phyloP scores from a whole-genome alignment of 164 flowering plant species.

The Chloranthus sessilifolius region DNA sequence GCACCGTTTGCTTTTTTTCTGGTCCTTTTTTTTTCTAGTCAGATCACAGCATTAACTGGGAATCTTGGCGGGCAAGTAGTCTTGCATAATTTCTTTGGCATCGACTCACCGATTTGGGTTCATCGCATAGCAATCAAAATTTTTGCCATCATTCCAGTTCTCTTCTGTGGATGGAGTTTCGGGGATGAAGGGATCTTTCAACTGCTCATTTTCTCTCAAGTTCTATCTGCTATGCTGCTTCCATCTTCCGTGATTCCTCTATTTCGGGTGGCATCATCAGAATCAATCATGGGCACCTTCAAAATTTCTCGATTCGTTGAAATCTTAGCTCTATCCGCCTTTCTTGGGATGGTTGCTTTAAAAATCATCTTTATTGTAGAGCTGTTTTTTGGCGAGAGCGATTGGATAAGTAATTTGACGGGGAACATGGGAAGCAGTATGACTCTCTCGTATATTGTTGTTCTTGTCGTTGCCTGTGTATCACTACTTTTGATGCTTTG shows the following conservation, averaged over 20 bases:
- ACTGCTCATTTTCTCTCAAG: constrained; percentile 75
- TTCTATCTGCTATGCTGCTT: constrained; percentile 71
- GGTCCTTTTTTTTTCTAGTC: constrained; percentile 53
- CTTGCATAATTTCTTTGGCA: constrained; percentile 43
- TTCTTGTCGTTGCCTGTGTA: constrained; percentile 44
- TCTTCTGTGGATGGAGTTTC: constrained; percentile 60
- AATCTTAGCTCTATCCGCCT: constrained; percentile 48
- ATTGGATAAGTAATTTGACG: constrained; percentile 63
- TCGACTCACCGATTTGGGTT: constrained; percentile 74
- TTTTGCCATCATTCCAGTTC: constrained; percentile 55
- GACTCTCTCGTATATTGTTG: constrained; percentile 40
- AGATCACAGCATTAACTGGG: constrained; percentile 61
- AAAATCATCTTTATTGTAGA: constrained; percentile 69
- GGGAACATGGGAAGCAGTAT: constrained; percentile 52
- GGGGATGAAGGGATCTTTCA: constrained; percentile 92
- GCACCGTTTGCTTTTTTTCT: constrained; percentile 47
- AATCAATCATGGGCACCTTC: constrained; percentile 62
- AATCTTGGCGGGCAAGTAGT: constrained; percentile 49
- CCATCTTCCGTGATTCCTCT: constrained; percentile 95
- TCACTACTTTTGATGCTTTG: constrained; percentile 78
- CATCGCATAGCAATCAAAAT: constrained; percentile 62
- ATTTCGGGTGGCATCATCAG: constrained; percentile 81
- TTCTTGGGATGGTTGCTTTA: constrained; percentile 67
- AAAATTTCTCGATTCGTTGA: constrained; percentile 64
- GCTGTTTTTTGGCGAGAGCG: constrained; percentile 81